Conservation (phyloP, 1,139 yeast genomes). For the Saccharomyces pastorianus region DNA sequence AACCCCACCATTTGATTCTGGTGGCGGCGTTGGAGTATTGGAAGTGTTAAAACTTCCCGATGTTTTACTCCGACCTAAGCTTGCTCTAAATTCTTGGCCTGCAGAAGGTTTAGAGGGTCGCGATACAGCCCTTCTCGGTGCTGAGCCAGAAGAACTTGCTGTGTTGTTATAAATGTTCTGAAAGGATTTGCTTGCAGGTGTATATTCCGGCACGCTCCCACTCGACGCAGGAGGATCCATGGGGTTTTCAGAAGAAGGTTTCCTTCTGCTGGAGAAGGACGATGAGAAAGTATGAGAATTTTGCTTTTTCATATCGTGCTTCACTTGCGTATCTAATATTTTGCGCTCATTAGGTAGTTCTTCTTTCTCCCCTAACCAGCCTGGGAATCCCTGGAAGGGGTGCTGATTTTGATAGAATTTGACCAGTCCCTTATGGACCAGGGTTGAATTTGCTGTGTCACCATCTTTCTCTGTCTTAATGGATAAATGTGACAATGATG, state of each 20-base stretch:
- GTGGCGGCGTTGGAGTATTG: neutral
- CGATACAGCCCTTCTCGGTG: neutral
- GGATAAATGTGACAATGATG: conserved; percentile 26
- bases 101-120: conserved; percentile 2
- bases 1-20: neutral
- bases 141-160: neutral
- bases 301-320: conserved; percentile 3
- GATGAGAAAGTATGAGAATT: conserved; percentile 1
- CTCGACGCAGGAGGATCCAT: neutral
- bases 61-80: neutral
- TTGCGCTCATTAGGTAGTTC: conserved; percentile 30
- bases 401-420: conserved; percentile 28
- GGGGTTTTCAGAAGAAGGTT: neutral
- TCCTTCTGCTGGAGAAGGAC: neutral
- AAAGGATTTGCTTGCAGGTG: conserved; percentile 18
- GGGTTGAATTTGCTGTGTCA: conserved; percentile 31
- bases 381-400: conserved; percentile 34
- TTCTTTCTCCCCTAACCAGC: conserved; percentile 36
- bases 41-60: neutral
- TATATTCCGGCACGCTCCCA: neutral
- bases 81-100: neutral
- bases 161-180: conserved; percentile 16
- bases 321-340: conserved; percentile 20
- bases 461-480: conserved; percentile 35
- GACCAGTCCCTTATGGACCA: conserved; percentile 35